phyloP scores from a whole-genome alignment of 2,329 filamentous ascomycete species.

The Microsporum audouinii region DNA sequence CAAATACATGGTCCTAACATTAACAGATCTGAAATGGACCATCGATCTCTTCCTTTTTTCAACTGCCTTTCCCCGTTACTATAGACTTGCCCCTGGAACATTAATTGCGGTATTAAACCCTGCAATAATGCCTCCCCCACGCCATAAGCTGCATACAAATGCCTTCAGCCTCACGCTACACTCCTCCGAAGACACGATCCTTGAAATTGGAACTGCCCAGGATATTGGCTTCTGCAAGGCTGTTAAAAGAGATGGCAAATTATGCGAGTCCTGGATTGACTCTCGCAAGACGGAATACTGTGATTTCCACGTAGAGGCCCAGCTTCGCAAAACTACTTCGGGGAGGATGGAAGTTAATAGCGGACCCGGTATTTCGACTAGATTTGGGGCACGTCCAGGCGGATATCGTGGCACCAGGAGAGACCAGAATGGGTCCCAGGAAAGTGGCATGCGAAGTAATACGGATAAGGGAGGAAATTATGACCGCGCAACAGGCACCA shows the following conservation, averaged over 20 bases:
- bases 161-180: slow-evolving; percentile 76
- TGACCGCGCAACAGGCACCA: slow-evolving; percentile 32
- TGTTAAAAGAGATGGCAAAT: slow-evolving; percentile 69
- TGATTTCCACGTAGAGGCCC: slow-evolving; percentile 80
- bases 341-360: slow-evolving; percentile 69
- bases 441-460: slow-evolving; percentile 22
- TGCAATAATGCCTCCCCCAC: slow-evolving; percentile 74
- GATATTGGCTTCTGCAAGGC: slow-evolving; percentile 84
- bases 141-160: slow-evolving; percentile 62
- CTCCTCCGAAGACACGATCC: slow-evolving; percentile 74
- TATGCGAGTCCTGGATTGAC: slow-evolving; percentile 78
- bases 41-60: slow-evolving; percentile 88
- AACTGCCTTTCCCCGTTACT: slow-evolving; percentile 80
- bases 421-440: slow-evolving; percentile 12
- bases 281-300: slow-evolving; percentile 78
- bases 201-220: slow-evolving; percentile 74
- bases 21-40: slow-evolving; percentile 83
- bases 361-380: slow-evolving; percentile 43
- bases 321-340: slow-evolving; percentile 58
- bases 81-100: slow-evolving; percentile 86
- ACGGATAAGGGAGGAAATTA: slow-evolving; percentile 28
- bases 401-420: slow-evolving; percentile 14
- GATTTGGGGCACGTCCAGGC: slow-evolving; percentile 17
- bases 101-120: slow-evolving; percentile 88
- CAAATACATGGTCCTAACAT: slow-evolving; percentile 85